phyloP scores from a whole-genome alignment of 306 rosid species.

The Dalbergia oliveri region DNA sequence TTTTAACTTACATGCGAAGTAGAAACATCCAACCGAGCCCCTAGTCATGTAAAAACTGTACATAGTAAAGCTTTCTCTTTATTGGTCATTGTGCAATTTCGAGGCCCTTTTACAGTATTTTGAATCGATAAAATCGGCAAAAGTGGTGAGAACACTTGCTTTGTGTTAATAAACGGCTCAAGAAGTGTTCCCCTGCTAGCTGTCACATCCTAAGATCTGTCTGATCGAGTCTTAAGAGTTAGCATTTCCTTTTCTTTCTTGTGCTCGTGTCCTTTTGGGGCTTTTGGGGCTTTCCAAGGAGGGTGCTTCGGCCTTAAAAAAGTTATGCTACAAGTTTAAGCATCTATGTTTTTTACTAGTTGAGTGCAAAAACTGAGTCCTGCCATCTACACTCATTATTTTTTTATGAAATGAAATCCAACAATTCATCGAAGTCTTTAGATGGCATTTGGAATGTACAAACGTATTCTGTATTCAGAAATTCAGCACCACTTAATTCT shows the following conservation, averaged over 20 bases:
- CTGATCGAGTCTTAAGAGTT: constrained; percentile 18
- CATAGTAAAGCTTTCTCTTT: constrained; percentile 38
- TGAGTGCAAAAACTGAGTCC: constrained; percentile 3
- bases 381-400: neutral
- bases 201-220: constrained; percentile 3
- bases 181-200: constrained; percentile 18
- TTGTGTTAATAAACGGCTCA: constrained; percentile 13
- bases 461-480: neutral
- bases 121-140: neutral
- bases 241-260: constrained; percentile 28
- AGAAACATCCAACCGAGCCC: constrained; percentile 72
- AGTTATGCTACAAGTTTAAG: neutral
- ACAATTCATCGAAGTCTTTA: constrained; percentile 13
- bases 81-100: constrained; percentile 39
- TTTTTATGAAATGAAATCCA: neutral
- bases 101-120: neutral
- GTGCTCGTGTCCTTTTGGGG: constrained; percentile 26
- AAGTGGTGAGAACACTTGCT: constrained; percentile 30
- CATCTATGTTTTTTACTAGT: neutral
- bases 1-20: constrained; percentile 77
- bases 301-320: neutral
- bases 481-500: constrained; percentile 1
- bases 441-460: neutral
- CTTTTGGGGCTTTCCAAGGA: constrained; percentile 19
- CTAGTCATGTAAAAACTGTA: constrained; percentile 51